A percentile compares a stretch with the other conserved stretches of the same genome.
These are phyloP conservation scores for Fibroporia radiculosa DNA, from an alignment of 768 basidiomycete species.

Conservation along the genomic window DNA sequence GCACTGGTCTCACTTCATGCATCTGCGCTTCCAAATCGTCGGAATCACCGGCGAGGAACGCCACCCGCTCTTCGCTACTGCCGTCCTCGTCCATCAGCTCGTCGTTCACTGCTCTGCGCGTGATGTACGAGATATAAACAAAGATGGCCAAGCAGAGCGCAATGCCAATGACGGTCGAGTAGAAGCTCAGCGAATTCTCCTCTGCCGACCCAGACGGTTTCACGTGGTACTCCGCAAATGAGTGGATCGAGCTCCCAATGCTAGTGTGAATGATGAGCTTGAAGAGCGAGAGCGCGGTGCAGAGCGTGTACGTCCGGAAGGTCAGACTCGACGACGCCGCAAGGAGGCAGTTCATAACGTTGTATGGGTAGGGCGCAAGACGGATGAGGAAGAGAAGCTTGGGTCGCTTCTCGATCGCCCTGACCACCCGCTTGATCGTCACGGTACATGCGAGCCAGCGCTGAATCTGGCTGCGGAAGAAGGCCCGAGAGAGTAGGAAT, in stretches of 20 bases:
- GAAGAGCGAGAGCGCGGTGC: slow-evolving; percentile 79
- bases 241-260: slow-evolving; percentile 78
- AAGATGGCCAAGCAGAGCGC: slow-evolving; percentile 66
- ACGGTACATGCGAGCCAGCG: slow-evolving; percentile 64
- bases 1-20: slow-evolving; percentile 7
- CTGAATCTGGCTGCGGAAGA: slow-evolving; percentile 63
- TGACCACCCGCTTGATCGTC: slow-evolving; percentile 72
- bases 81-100: slow-evolving; percentile 40
- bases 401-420: slow-evolving; percentile 82
- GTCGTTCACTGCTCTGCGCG: slow-evolving; percentile 56
- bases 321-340: slow-evolving; percentile 81
- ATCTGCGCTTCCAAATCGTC: slow-evolving; percentile 15
- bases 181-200: slow-evolving; percentile 42
- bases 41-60: slow-evolving; percentile 35
- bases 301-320: slow-evolving; percentile 67
- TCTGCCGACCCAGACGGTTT: slow-evolving; percentile 24
- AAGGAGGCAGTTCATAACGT: slow-evolving; percentile 92
- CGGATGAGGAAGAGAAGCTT: slow-evolving; percentile 87
- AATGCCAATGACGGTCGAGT: slow-evolving; percentile 66
- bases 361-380: slow-evolving; percentile 87
- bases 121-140: slow-evolving; percentile 74
- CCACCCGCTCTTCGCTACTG: slow-evolving; percentile 42
- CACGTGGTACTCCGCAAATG: slow-evolving; percentile 63
- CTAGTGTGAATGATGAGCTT: slow-evolving; percentile 90
- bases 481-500: slow-evolving; percentile 69